phyloP scores from a whole-genome alignment of 2,329 filamentous ascomycete genomes.

The Chaetomiaceae sp. region DNA sequence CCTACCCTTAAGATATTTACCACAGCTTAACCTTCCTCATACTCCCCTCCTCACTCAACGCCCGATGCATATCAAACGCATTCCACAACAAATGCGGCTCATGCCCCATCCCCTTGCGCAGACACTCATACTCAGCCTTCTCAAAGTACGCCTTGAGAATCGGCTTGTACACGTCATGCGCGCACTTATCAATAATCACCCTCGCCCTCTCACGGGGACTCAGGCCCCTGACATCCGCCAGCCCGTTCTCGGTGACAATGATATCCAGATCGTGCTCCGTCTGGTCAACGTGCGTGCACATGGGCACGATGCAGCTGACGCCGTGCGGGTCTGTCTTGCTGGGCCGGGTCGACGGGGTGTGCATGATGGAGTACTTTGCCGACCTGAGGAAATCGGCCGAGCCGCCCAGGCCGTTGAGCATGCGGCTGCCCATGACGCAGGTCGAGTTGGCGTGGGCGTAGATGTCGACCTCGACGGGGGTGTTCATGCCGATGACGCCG shows the following conservation, averaged over 20 bases:
- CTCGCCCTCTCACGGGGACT: slow-evolving; percentile 74
- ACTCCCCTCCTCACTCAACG: slow-evolving; percentile 74
- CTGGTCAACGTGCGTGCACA: slow-evolving; percentile 89
- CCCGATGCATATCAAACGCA: slow-evolving; percentile 84
- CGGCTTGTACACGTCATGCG: slow-evolving; percentile 78
- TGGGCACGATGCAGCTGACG: slow-evolving; percentile 84
- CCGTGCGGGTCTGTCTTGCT: slow-evolving; percentile 78
- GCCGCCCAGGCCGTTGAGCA: slow-evolving; percentile 81
- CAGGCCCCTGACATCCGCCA: slow-evolving; percentile 80
- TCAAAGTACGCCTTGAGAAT: slow-evolving; percentile 81
- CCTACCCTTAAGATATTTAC: too few relatives aligned
- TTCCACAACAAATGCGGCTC: slow-evolving; percentile 86
- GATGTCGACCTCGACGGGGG: slow-evolving; percentile 88
- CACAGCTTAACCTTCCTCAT: slow-evolving; percentile 68
- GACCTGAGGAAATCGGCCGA: slow-evolving; percentile 76
- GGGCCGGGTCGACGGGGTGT: slow-evolving; percentile 77
- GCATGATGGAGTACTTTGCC: slow-evolving; percentile 87
- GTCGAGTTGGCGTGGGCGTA: slow-evolving; percentile 92
- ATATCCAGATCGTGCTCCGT: slow-evolving; percentile 90
- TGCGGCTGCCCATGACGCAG: slow-evolving; percentile 81
- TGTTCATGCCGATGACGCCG: slow-evolving; percentile 92
- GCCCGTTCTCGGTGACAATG: slow-evolving; percentile 70
- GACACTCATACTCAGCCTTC: slow-evolving; percentile 79
- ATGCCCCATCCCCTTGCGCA: slow-evolving; percentile 83
- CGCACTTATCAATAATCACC: slow-evolving; percentile 82